Percentiles rank a stretch among this genome's conserved stretches.
Conservation (phyloP, 768 basidiomycete genomes). For the Boletellus emodensis region DNA sequence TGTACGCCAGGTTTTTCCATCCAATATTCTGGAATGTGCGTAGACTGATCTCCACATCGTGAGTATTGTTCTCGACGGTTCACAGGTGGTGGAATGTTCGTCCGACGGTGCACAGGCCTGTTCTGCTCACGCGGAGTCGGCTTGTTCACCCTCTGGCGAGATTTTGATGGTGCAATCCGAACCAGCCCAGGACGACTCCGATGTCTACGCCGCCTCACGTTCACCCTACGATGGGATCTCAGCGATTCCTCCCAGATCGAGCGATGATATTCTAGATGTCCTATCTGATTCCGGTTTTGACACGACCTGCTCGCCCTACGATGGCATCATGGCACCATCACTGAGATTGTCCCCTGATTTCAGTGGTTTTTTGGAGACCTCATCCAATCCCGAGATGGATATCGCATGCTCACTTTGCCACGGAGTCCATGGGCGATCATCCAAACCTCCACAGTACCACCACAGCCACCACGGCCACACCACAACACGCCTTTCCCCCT, state of each 20-base stretch:
- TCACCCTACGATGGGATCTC: neutral
- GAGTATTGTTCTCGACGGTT: neutral
- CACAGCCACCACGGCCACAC: neutral
- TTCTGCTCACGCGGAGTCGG: no score
- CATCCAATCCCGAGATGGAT: neutral
- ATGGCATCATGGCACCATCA: neutral
- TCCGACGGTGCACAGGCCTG: no score
- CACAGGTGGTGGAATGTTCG: slow-evolving; percentile 13
- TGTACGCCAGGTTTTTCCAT: slow-evolving; percentile 22
- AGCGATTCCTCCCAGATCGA: neutral
- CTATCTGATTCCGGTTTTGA: neutral
- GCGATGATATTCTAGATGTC: neutral
- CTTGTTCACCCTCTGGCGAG: no score
- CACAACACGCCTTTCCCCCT: neutral
- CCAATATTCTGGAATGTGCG: slow-evolving; percentile 22
- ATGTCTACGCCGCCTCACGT: neutral
- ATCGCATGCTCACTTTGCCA: neutral
- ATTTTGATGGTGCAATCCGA: no score
- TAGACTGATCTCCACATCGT: neutral
- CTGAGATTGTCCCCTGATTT: no score
- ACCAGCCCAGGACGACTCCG: no score
- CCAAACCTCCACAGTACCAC: neutral
- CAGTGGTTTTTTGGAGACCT: neutral
- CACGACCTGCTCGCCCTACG: neutral
- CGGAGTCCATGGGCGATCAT: no score